Base-by-base conservation (phyloP, 2,329 filamentous ascomycete species). In the Claviceps africana region DNA sequence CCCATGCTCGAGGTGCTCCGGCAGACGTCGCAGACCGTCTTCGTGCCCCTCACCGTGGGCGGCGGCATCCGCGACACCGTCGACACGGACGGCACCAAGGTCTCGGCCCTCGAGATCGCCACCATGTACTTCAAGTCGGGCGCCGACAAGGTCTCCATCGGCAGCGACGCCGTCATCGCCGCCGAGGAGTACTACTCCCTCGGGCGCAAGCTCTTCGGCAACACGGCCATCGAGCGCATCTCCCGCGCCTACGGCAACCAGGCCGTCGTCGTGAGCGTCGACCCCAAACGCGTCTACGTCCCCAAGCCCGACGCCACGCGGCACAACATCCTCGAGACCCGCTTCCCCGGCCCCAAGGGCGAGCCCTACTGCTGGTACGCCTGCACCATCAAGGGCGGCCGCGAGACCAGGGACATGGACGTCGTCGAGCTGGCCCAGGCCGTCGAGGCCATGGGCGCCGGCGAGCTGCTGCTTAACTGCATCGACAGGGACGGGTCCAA, bases 401-500 rank as follows among this genome's bases (percentile, higher is more conserved):
- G 93, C 55, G 91, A 97, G 71, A 90, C 86, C n/a, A 81, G 90
- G 55, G 89, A 97, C 66, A 76, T 97, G 58, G 91, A 97, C 65
- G 93, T 96, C 17, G 80, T 90, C 15, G 86, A 97, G 70, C 78
- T 98, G 10, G 82, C 85, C 10, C 82, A 79, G 59, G 93, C 93
- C 13, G 91, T 97, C 37, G 89, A 98, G 71, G 89, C 88, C 53
- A 94, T 98, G 88, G 93, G 93, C 51, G 80, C 86, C 1, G 93
- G 93, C 53, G 93, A 98, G 74, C 86, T 98, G 54, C 72, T 98
- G 50, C 79, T 98, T 53, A 98, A 98, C 71, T 96, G 90, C 73
- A 98, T 98, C 62, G 93, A 98, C 73, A 88, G 86, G 65, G 93
- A 98, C 67, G 93, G 93, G 51, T 93, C 87, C 53, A 96, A 95